Percentiles rank a stretch among this genome's conserved stretches.
Conservation (phyloP, 768 basidiomycete species). For the Roridomyces roridus region DNA sequence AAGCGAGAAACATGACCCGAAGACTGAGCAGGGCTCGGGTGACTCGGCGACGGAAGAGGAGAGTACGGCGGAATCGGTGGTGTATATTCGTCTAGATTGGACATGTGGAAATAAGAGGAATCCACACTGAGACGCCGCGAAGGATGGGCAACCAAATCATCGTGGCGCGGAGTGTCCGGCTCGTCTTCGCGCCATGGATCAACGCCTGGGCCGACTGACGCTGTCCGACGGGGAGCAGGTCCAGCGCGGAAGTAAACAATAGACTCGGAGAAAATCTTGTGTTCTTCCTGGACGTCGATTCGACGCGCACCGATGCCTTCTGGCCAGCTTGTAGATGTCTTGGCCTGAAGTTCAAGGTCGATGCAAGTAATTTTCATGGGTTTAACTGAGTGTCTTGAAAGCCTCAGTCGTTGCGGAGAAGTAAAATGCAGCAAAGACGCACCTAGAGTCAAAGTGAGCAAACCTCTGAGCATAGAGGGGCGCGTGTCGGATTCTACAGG, state of each 20-base stretch:
- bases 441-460: conserved; percentile 59
- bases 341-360: conserved; percentile 79
- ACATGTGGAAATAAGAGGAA: conserved; percentile 18
- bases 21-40: conserved; percentile 18
- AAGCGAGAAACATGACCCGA: conserved; percentile 4
- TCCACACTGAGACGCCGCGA: conserved; percentile 25
- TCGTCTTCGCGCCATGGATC: conserved; percentile 43
- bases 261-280: conserved; percentile 72
- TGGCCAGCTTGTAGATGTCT: conserved; percentile 75
- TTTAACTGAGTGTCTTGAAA: conserved; percentile 54
- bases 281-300: conserved; percentile 80
- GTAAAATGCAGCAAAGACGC: background rate
- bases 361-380: conserved; percentile 88
- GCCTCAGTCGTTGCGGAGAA: conserved; percentile 16
- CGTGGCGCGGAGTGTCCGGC: conserved; percentile 16
- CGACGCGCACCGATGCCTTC: conserved; percentile 84
- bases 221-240: conserved; percentile 41
- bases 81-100: background rate
- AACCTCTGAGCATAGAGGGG: conserved; percentile 68
- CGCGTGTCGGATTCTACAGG: conserved; percentile 33
- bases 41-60: conserved; percentile 16
- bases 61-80: conserved; percentile 24
- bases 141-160: too few relatives aligned
- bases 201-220: conserved; percentile 56
- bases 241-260: conserved; percentile 77